Evolutionary conservation across 768 basidiomycete genomes (phyloP), one percentile per base, ranked within the genome.

Genomic region (Mycena alexandri): DNA sequence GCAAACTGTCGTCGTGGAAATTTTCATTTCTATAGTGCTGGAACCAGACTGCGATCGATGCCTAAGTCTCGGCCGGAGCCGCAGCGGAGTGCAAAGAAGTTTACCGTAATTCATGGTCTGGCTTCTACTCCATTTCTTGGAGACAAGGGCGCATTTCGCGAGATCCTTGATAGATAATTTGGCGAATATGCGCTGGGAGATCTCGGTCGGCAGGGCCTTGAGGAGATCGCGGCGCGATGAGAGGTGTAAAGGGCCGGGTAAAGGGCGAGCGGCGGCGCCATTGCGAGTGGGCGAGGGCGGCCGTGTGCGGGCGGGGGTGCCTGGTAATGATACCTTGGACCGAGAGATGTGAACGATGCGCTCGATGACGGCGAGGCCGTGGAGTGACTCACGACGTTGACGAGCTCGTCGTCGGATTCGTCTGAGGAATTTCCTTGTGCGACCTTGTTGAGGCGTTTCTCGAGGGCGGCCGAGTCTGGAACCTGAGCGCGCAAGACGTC

Each of bases 81-180:
- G 42, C 54, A 70, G 25, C 44, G 43, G 10, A 42, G 42, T 19
- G 19, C 21, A 33, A 71, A 14, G 25, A 1, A 42, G 75, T 84
- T 61, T 67, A 93, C 96, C 90, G 75, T 97, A 96, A 78, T 98
- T 98, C 66, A 97, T 77, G 0, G 95, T 93, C 80, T 96, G 94
- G 69, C 93, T 95, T 75, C 89, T 89, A 65, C 84, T 86, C 96
- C 96, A 98, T 79, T 94, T 93, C 78, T 87, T 90, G 52, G 88
- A 94, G 6, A 97, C 94, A 38, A 90, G 79, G 24, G 94, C 86
- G 73, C 94, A 96, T 61, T 86, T 84, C 5, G 93, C 90, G 43
- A 97, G 85, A 61, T 94, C 89, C 63, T 79, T 78, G 33, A 92
- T 79, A 14, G 86, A 78, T 8, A 98, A 81, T 57, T 79, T 78